Evolutionary conservation across 2,329 filamentous ascomycete genomes (phyloP).

Genomic region (Pestalotiopsis fici): DNA sequence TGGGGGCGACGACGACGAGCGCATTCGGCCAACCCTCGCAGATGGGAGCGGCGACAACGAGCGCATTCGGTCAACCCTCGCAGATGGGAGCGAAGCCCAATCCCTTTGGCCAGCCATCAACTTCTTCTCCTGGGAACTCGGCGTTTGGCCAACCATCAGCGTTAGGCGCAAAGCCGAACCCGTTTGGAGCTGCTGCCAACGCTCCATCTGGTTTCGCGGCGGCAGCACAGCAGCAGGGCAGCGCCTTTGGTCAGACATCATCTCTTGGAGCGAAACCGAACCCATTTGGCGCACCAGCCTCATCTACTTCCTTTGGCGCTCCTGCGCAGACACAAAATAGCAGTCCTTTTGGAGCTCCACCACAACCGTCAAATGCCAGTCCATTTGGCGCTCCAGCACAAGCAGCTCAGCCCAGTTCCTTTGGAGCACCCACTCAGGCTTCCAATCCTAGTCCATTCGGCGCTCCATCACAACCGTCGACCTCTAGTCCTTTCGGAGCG

Average conservation of each 20-base stretch:
- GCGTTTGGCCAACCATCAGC: constrained; percentile 39
- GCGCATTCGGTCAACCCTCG: constrained; percentile 33
- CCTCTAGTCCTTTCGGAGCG: constrained; percentile 23
- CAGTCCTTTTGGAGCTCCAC: constrained; percentile 29
- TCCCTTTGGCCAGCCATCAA: too few species aligned
- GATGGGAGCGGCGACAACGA: constrained; percentile 17
- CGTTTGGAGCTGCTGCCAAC: constrained; percentile 22
- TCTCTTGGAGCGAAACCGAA: constrained; percentile 24
- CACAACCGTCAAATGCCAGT: background rate
- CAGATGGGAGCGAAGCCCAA: too few species aligned
- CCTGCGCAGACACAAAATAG: constrained; percentile 19
- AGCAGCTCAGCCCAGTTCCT: constrained; percentile 20
- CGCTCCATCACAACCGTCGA: constrained; percentile 14
- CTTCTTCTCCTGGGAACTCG: constrained; percentile 23
- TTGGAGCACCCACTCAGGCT: constrained; percentile 16
- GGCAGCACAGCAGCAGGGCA: constrained; percentile 21
- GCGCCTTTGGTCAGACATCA: constrained; percentile 46
- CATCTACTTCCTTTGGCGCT: constrained; percentile 22
- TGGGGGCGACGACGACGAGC: constrained; percentile 23
- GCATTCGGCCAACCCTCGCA: constrained; percentile 14
- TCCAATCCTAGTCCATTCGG: constrained; percentile 19
- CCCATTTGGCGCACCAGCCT: constrained; percentile 20
- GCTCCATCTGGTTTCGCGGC: constrained; percentile 31
- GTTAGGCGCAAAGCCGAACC: constrained; percentile 28
- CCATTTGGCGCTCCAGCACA: constrained; percentile 23